Conservation (phyloP, 331 rosid species). For the Prunus yedoensis region DNA sequence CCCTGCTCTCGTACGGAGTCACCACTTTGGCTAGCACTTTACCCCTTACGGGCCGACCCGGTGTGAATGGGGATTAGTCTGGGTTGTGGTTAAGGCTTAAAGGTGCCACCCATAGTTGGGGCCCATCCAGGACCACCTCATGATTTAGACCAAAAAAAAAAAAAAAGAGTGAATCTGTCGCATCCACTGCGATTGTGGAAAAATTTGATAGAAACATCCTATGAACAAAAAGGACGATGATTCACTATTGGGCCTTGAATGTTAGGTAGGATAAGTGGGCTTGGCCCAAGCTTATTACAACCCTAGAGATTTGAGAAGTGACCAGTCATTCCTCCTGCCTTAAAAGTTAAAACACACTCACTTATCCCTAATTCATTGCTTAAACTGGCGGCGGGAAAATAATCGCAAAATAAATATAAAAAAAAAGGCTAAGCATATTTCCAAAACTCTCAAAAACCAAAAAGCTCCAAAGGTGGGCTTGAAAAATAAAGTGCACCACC, state of each 20-base stretch:
- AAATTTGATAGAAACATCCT: no score
- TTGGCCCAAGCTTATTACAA: background rate
- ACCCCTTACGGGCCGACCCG: no score
- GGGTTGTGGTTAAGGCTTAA: no score
- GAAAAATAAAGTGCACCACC: constrained; percentile 8
- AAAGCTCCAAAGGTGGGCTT: background rate
- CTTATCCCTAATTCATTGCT: background rate
- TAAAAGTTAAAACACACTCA: background rate
- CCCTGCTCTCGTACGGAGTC: no score
- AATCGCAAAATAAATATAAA: background rate
- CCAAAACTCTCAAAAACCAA: background rate
- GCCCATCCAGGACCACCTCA: no score
- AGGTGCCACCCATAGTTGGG: no score
- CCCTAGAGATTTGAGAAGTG: background rate
- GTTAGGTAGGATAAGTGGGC: background rate
- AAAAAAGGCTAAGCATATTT: background rate
- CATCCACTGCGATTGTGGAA: no score
- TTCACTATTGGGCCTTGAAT: background rate
- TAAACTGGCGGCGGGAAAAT: constrained; percentile 33
- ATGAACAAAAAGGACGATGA: background rate
- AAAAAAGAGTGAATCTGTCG: no score
- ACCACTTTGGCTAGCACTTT: no score
- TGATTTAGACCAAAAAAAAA: no score
- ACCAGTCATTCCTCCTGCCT: background rate
- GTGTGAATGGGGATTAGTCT: no score